Conservation (phyloP, 139 green algal genomes). For the Chlorella vulgaris region DNA sequence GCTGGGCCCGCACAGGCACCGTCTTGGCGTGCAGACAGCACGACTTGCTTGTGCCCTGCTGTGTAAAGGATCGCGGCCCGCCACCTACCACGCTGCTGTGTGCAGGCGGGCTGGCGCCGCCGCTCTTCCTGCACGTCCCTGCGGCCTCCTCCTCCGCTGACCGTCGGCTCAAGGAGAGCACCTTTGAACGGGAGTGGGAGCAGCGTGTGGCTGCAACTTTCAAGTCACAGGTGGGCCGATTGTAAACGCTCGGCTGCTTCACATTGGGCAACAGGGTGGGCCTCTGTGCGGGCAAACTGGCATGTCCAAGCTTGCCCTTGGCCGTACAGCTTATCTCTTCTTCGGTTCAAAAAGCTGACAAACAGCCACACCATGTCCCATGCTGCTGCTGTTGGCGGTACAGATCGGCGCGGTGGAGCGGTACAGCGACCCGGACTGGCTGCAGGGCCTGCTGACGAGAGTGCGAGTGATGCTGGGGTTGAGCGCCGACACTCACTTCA, state of each 20-base stretch:
- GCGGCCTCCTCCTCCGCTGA: slow-evolving; percentile 2
- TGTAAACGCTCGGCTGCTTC: background rate
- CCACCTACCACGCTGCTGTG: background rate
- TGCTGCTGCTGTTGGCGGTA: background rate
- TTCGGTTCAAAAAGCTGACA: too few relatives aligned
- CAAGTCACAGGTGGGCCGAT: slow-evolving; percentile 1
- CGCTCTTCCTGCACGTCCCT: slow-evolving; percentile 59
- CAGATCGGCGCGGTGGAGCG: slow-evolving; percentile 41
- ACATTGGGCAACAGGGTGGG: background rate
- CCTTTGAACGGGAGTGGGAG: slow-evolving; percentile 53
- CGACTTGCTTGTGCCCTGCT: background rate
- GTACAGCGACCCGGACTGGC: slow-evolving; percentile 49
- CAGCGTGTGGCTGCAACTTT: slow-evolving; percentile 45
- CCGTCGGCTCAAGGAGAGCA: slow-evolving; percentile 36
- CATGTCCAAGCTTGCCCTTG: background rate
- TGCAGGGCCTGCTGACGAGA: slow-evolving; percentile 47
- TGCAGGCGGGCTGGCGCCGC: slow-evolving; percentile 54
- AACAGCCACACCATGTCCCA: background rate
- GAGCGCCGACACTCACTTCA: slow-evolving; percentile 24
- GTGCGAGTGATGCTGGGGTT: slow-evolving; percentile 43
- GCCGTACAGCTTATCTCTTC: background rate
- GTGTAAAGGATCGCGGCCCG: background rate
- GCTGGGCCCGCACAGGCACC: too few relatives aligned
- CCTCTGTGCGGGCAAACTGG: background rate
- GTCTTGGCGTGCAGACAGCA: too few relatives aligned